Conservation (phyloP, 768 basidiomycete species). For the Lentinula guzmanii region DNA sequence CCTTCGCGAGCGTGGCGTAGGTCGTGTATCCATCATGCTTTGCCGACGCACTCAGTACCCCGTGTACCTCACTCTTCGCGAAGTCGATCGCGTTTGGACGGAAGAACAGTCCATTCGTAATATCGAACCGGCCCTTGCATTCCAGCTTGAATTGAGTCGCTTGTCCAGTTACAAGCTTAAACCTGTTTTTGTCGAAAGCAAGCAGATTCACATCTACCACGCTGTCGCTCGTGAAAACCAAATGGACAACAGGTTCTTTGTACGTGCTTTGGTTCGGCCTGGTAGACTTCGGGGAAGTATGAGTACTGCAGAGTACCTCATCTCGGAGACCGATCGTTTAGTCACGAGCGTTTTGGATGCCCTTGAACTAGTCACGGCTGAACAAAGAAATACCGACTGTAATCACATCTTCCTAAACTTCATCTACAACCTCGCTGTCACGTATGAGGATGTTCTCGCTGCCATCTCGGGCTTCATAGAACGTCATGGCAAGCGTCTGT, state of each 20-base stretch:
- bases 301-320: conserved; percentile 96
- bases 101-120: conserved; percentile 98
- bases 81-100: conserved; percentile 62
- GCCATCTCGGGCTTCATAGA: conserved; percentile 99
- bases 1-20: conserved; percentile 73
- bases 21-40: conserved; percentile 87
- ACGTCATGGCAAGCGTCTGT: conserved; percentile 95
- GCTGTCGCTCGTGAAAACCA: conserved; percentile 94
- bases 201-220: conserved; percentile 98
- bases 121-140: conserved; percentile 96
- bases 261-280: conserved; percentile 93
- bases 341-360: conserved; percentile 93
- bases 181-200: conserved; percentile 94
- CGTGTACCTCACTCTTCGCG: conserved; percentile 86
- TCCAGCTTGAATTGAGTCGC: conserved; percentile 95
- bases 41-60: conserved; percentile 92
- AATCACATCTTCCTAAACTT: conserved; percentile 99
- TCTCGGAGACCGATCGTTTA: conserved; percentile 96
- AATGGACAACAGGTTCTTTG: conserved; percentile 96
- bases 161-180: conserved; percentile 95
- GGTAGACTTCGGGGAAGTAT: conserved; percentile 89
- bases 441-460: conserved; percentile 93
- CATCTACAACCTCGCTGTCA: conserved; percentile 92
- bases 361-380: conserved; percentile 86
- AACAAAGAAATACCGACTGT: conserved; percentile 90